Base-by-base conservation (phyloP, 768 basidiomycete species). In the Botryobasidium botryosum region DNA sequence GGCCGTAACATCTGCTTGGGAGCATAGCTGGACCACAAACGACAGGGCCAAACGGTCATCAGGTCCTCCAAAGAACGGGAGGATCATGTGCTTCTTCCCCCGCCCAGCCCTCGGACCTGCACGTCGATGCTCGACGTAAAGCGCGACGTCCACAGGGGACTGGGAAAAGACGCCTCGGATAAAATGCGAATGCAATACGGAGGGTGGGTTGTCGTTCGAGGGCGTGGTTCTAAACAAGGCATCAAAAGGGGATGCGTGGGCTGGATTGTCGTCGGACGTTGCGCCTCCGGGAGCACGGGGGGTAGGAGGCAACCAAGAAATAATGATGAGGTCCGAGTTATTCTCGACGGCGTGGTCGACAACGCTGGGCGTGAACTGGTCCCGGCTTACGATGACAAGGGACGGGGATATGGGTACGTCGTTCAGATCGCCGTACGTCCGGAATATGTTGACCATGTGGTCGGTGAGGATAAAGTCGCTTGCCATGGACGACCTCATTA, bases 1-100 rank as follows among this genome's bases (percentile, higher is more conserved):
- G 1, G 85, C 94, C 3, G 61, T 70, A 0, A 85, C 68, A 27
- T 59, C 62, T 0, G 70, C 57, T 32, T 58, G 57, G 26, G 61
- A 60, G 45, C 88, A 82, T 24, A 82, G 55, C 58, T 96, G 92
- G 27, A 85, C 74, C 3, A 86, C 72, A 53, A 96, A 75, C 25
- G 71, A 63, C 23, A 97, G 63, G 0, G 86, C 85, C 18, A 88
- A 67, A 1, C 94, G 75, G 57, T 96, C 92, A 57, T 99, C 92
- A 0, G 86, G 77, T 0, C 92, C 92, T 29, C 92, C 92, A 57
- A 87, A 81, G 72, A 92, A 96, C 0, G 91, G 84, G 35, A 90
- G 56, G 58, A 91, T 74, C 24, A 96, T 56, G 50, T 84, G 82
- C 48, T 79, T 67, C 24, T 33, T 24, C 4, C 46, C 50, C 23